Conservation (phyloP, 1,139 yeast genomes). For the Scheffersomyces stambukii region DNA sequence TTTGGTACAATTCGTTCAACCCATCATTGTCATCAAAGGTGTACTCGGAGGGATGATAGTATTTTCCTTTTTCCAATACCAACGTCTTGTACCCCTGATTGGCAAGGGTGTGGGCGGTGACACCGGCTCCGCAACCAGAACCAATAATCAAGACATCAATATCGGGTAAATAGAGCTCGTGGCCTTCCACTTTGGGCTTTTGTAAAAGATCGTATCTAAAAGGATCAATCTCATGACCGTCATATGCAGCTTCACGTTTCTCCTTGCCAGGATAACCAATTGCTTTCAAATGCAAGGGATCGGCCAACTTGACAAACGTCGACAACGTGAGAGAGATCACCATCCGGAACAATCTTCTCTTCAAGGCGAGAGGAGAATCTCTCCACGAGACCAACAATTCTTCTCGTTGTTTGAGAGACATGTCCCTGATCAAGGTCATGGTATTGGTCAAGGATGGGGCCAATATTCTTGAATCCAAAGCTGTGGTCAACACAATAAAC, state of each 20-base stretch:
- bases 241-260: constrained; percentile 23
- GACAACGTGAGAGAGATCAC: constrained; percentile 20
- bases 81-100: constrained; percentile 42
- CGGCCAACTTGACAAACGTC: constrained; percentile 21
- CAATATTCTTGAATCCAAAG: constrained; percentile 28
- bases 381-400: constrained; percentile 32
- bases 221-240: constrained; percentile 21
- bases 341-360: constrained; percentile 27
- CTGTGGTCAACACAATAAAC: constrained; percentile 22
- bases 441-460: constrained; percentile 36
- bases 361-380: constrained; percentile 28
- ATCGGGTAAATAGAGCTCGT: constrained; percentile 33
- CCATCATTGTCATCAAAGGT: constrained; percentile 39
- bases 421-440: constrained; percentile 31
- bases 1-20: constrained; percentile 35
- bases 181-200: constrained; percentile 26
- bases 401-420: constrained; percentile 29
- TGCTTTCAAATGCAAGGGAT: constrained; percentile 33
- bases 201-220: constrained; percentile 29
- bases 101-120: constrained; percentile 48
- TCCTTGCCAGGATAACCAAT: constrained; percentile 34
- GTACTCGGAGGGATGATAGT: constrained; percentile 35
- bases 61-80: constrained; percentile 53
- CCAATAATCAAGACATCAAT: constrained; percentile 50
- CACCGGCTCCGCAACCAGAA: constrained; percentile 59